Base-by-base conservation (phyloP, 352 stramenopile species). In the Phytopythium ostracodes region DNA sequence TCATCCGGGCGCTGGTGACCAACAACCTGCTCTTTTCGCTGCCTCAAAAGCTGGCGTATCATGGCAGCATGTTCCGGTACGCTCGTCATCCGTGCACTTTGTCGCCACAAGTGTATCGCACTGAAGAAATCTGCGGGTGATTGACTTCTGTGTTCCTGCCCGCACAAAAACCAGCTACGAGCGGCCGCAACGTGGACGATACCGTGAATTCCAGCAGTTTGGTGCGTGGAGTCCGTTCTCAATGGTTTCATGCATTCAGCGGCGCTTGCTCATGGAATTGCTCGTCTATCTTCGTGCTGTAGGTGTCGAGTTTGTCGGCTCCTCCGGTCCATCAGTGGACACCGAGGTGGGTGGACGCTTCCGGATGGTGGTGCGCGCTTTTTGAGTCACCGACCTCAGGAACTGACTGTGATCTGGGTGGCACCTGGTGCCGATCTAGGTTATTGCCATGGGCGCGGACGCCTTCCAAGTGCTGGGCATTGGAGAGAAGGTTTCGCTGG, bases 171-270 rank as follows among this genome's bases (percentile, higher is more conserved):
- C n/a, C 57, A 96, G 87, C 9, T 96, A 96, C 63, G 88, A 96
- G 60, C 86, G 88, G 54, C 88, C 88, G 36, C 88, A 96, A 59
- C 81, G 85, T 18, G 88, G 88, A 6, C 86, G 88, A 9, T 96
- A 94, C 59, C 78, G 88, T 17, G 88, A 96, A 58, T 96, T 96
- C 57, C 84, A 94, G 65, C 88, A 96, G 51, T 96, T 96, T 69
- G 88, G 82, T 91, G 59, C 40, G 70, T 33, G 56, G 20, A 25
- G 20, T 7, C 15, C 20, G 10, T 38, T 38, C 1, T 1, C 33
- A 15, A 9, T 8, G 11, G 27, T 63, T 40, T 17, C 12, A 11
- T 22, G 25, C 15, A n/a, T 10, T 20, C 24, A 17, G 31, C 17
- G 17, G 15, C 18, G n/a, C 24, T 18, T 59, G 8, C 17, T 55